Conservation (phyloP, 768 basidiomycete species). For the Coprinopsis cinerea region DNA sequence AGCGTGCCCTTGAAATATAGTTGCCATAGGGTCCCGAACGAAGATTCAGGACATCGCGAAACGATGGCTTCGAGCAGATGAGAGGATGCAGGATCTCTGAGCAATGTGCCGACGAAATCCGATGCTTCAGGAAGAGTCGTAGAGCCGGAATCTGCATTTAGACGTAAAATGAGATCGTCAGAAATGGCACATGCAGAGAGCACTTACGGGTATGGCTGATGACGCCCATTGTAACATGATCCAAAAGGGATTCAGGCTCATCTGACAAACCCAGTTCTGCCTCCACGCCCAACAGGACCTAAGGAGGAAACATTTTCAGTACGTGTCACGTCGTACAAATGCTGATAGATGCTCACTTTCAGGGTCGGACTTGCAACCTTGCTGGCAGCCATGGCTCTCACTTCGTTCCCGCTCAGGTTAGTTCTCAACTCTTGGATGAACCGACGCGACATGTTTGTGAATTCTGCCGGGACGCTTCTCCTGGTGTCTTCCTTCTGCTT, state of each 20-base stretch:
- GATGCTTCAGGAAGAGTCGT: constrained; percentile 37
- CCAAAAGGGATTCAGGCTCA: constrained; percentile 69
- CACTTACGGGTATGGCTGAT: constrained; percentile 59
- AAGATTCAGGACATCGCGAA: constrained; percentile 46
- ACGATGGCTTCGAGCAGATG: constrained; percentile 85
- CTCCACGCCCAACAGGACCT: constrained; percentile 85
- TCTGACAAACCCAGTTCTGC: constrained; percentile 56
- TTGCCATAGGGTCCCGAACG: constrained; percentile 68
- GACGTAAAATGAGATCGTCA: not conserved
- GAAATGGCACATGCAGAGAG: not conserved
- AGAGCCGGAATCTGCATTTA: constrained; percentile 3
- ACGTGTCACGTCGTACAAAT: not conserved
- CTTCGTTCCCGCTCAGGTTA: constrained; percentile 60
- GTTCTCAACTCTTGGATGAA: constrained; percentile 48
- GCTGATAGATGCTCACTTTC: constrained; percentile 41
- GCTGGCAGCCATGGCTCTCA: constrained; percentile 68
- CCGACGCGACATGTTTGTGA: constrained; percentile 38
- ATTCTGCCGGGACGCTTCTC: constrained; percentile 36
- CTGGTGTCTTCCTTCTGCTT: constrained; percentile 26
- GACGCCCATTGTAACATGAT: constrained; percentile 70
- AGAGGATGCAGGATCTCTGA: constrained; percentile 84
- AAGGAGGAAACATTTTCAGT: constrained; percentile 10
- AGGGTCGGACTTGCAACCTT: constrained; percentile 74
- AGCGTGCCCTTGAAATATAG: constrained; percentile 76
- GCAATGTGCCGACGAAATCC: constrained; percentile 75